These are phyloP conservation scores for Saccharomyces hybrid DNA, from an alignment of 1,139 yeast genomes.

Conservation along the genomic window DNA sequence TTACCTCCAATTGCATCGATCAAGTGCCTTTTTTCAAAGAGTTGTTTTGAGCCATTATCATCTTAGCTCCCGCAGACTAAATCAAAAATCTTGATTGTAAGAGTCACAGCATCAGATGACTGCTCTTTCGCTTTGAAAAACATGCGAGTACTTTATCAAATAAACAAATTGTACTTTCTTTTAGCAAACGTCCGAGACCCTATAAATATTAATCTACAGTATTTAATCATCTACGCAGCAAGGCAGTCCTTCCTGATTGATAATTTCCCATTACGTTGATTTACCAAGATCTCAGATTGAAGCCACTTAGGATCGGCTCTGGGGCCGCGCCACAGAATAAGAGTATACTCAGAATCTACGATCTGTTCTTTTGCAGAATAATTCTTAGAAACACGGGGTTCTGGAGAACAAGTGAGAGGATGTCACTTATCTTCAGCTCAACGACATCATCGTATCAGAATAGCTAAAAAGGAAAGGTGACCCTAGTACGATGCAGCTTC, in stretches of 20 bases:
- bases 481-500: too few species aligned
- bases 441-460: not conserved
- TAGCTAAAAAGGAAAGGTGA: not conserved
- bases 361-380: not conserved
- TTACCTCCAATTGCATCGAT: not conserved
- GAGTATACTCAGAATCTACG: constrained; percentile 5
- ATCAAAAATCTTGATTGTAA: not conserved
- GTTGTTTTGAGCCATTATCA: not conserved
- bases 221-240: constrained; percentile 21
- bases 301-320: constrained; percentile 14
- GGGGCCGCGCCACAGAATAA: constrained; percentile 10
- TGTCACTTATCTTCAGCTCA: not conserved
- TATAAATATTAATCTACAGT: constrained; percentile 4
- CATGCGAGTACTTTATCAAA: constrained; percentile 2
- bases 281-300: constrained; percentile 16
- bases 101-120: not conserved
- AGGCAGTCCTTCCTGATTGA: constrained; percentile 23
- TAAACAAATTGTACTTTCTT: constrained; percentile 10
- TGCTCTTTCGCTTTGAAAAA: not conserved
- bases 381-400: not conserved
- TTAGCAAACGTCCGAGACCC: constrained; percentile 17
- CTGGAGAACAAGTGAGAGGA: not conserved
- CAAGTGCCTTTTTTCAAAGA: not conserved
- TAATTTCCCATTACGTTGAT: constrained; percentile 25
- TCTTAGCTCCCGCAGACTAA: not conserved